A percentile compares a stretch with the other conserved stretches of the same genome.
These are phyloP conservation scores for Colletotrichum australisinense DNA, from an alignment of 2,329 filamentous ascomycete genomes.

Conservation along the genomic window DNA sequence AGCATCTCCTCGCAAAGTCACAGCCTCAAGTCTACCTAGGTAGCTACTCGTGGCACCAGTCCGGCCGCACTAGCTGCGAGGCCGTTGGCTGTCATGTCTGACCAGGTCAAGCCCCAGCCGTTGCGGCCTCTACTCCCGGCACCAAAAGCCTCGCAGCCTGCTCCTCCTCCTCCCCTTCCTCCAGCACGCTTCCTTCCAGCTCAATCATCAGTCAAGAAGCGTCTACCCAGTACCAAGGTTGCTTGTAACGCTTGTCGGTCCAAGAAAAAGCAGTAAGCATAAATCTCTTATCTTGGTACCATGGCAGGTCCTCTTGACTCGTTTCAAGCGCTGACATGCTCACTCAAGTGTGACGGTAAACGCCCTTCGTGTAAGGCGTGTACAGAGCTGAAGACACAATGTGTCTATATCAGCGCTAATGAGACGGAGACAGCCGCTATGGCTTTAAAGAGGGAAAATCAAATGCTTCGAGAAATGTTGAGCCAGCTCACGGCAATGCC, in stretches of 20 bases:
- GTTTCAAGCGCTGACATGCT: conserved; percentile 6
- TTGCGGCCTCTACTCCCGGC: conserved; percentile 30
- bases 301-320: not conserved
- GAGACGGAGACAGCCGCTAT: conserved; percentile 35
- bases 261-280: conserved; percentile 39
- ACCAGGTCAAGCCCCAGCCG: conserved; percentile 11
- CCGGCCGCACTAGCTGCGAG: not conserved
- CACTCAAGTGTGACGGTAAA: conserved; percentile 36
- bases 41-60: not conserved
- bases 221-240: conserved; percentile 25
- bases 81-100: conserved; percentile 8
- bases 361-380: conserved; percentile 38
- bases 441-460: conserved; percentile 30
- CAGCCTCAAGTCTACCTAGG: not conserved
- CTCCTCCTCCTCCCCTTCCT: not conserved
- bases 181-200: conserved; percentile 7
- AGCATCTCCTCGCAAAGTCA: not conserved
- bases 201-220: not conserved
- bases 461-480: conserved; percentile 40
- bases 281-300: not conserved
- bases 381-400: conserved; percentile 25
- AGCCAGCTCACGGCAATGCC: conserved; percentile 39
- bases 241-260: conserved; percentile 40
- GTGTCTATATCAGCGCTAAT: conserved; percentile 35
- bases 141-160: conserved; percentile 1